Percentiles rank a stretch among this genome's conserved stretches.
These are phyloP conservation scores for Musa beccarii DNA, from an alignment of 176 grass and related monocot species.

Conservation along the genomic window DNA sequence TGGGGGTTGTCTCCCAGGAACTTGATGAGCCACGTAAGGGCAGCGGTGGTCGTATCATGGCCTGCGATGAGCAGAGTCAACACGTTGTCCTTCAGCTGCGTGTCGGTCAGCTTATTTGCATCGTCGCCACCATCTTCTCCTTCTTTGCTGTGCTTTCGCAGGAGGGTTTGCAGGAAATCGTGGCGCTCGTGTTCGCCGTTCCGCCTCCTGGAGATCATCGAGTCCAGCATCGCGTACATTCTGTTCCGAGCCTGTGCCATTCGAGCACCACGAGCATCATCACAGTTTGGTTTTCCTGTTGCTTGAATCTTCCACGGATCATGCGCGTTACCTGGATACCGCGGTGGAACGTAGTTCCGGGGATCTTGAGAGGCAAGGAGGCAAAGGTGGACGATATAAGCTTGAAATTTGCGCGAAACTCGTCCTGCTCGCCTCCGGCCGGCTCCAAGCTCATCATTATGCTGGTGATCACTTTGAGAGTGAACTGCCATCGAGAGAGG, in stretches of 20 bases:
- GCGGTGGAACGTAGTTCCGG: slow-evolving; percentile 48
- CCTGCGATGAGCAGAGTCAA: slow-evolving; percentile 59
- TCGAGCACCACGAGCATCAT: neutral
- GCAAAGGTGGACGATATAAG: slow-evolving; percentile 57
- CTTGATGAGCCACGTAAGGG: slow-evolving; percentile 57
- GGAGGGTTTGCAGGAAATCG: slow-evolving; percentile 55
- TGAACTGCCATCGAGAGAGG: slow-evolving; percentile 28
- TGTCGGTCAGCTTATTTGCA: slow-evolving; percentile 40
- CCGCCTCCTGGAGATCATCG: slow-evolving; percentile 38
- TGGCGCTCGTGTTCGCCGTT: slow-evolving; percentile 20
- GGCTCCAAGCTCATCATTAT: slow-evolving; percentile 66
- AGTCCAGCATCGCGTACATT: slow-evolving; percentile 65
- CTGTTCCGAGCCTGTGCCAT: slow-evolving; percentile 34
- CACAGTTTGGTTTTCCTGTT: neutral
- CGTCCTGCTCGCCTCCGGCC: slow-evolving; percentile 41
- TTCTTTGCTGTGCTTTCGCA: slow-evolving; percentile 34
- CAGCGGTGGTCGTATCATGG: slow-evolving; percentile 57
- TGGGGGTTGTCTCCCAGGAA: slow-evolving; percentile 56
- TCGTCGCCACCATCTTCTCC: slow-evolving; percentile 14
- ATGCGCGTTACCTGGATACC: slow-evolving; percentile 26
- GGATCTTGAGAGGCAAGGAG: slow-evolving; percentile 49
- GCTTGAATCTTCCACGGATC: neutral
- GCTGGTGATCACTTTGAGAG: slow-evolving; percentile 62
- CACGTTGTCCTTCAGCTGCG: slow-evolving; percentile 74
- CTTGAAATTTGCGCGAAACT: slow-evolving; percentile 67